Conservation (phyloP, 129 eudicot species). For the Oenanthe sinensis region DNA sequence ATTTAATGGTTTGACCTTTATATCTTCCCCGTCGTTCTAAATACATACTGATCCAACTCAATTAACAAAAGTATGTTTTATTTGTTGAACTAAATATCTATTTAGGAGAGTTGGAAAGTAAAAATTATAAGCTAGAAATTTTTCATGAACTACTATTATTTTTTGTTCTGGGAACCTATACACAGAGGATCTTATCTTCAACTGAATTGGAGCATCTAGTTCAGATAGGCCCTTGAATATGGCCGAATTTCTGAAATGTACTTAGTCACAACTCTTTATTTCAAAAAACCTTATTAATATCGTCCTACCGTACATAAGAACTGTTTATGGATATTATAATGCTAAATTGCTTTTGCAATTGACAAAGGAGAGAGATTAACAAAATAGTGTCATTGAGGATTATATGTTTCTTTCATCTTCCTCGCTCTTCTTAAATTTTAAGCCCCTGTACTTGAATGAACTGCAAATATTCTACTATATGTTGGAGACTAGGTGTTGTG, state of each 20-base stretch:
- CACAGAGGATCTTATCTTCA: not conserved
- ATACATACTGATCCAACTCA: not conserved
- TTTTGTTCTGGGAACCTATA: not conserved
- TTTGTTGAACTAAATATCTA: not conserved
- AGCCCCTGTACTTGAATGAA: not conserved
- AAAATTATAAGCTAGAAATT: too few species aligned
- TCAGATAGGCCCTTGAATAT: not conserved
- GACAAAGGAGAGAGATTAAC: not conserved
- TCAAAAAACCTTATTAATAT: not conserved
- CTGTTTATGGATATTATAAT: not conserved
- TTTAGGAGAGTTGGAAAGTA: not conserved
- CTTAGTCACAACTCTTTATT: not conserved
- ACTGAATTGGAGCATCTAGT: not conserved
- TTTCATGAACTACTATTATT: not conserved
- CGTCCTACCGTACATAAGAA: not conserved
- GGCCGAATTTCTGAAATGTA: not conserved
- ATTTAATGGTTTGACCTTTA: too few species aligned
- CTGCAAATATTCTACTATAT: not conserved
- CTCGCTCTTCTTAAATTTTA: not conserved
- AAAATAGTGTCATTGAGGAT: not conserved
- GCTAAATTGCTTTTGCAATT: not conserved
- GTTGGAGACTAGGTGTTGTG: not conserved
- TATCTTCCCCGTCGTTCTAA: not conserved
- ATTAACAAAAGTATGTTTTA: not conserved
- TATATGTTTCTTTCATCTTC: not conserved